These are phyloP conservation scores for Colletotrichum higginsianum DNA, from an alignment of 2,329 filamentous ascomycete genomes.

Conservation along the genomic window DNA sequence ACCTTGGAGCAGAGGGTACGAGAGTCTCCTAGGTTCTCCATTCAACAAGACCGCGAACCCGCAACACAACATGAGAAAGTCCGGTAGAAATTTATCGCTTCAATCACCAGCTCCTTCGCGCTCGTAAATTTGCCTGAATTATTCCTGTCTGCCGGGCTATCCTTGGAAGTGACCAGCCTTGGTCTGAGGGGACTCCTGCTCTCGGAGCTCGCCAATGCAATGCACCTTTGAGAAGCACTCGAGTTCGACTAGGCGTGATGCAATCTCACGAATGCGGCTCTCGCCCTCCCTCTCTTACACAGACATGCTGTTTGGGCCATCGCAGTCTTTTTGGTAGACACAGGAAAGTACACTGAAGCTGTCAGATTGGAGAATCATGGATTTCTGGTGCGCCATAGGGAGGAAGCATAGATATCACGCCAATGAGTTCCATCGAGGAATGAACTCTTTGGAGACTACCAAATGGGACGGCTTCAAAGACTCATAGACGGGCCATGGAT, in stretches of 20 bases:
- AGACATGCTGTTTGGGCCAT: not conserved
- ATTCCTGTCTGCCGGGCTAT: too few species aligned
- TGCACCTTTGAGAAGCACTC: not conserved
- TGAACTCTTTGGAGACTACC: not conserved
- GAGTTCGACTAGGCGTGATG: not conserved
- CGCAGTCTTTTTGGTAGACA: not conserved
- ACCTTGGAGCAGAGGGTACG: too few species aligned
- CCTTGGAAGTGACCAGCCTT: not conserved
- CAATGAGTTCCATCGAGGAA: not conserved
- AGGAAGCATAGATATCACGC: not conserved
- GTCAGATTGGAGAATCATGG: not conserved
- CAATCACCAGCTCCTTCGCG: too few species aligned
- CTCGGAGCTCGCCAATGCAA: not conserved
- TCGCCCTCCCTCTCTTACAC: not conserved
- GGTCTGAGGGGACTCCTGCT: not conserved
- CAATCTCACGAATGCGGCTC: not conserved
- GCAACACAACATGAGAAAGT: too few species aligned
- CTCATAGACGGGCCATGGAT: not conserved
- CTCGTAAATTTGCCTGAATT: too few species aligned
- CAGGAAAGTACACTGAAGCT: not conserved
- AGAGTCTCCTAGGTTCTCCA: too few species aligned
- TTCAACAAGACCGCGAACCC: too few species aligned
- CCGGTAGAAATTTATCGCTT: too few species aligned
- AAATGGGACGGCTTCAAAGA: not conserved
- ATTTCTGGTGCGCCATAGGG: not conserved